phyloP scores from a whole-genome alignment of 257 asterid genomes.

The Solanum appendiculatum region DNA sequence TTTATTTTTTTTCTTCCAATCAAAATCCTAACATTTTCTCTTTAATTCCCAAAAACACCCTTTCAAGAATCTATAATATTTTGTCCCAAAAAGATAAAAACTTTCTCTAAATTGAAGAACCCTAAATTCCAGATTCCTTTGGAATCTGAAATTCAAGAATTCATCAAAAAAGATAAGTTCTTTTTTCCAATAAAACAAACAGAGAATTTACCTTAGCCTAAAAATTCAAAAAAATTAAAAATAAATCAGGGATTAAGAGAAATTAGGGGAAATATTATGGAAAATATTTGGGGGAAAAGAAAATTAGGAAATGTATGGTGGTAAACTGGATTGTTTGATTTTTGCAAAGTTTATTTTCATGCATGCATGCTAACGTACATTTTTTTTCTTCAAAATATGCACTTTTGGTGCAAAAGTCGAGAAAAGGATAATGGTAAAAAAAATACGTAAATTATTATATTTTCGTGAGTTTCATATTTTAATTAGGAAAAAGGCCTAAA shows the following conservation, averaged over 20 bases:
- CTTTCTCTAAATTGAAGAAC: background rate
- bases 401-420: too few species aligned
- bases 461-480: too few species aligned
- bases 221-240: background rate
- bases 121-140: background rate
- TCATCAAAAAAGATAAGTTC: background rate
- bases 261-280: background rate
- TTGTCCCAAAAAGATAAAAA: background rate
- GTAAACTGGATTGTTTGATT: background rate
- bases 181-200: background rate
- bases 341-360: background rate
- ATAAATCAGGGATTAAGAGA: background rate
- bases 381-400: background rate
- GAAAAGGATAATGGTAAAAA: too few species aligned
- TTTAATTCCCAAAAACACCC: background rate
- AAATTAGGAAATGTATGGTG: background rate
- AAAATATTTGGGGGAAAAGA: background rate
- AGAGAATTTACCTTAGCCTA: background rate
- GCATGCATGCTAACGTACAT: conserved; percentile 1
- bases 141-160: background rate
- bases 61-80: background rate
- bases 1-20: background rate
- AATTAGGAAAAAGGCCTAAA: too few species aligned
- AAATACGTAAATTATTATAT: too few species aligned
- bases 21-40: background rate